Percentiles rank a stretch among this genome's conserved stretches.
Conservation (phyloP, 2,329 filamentous ascomycete genomes). For the Neonectria ditissima region DNA sequence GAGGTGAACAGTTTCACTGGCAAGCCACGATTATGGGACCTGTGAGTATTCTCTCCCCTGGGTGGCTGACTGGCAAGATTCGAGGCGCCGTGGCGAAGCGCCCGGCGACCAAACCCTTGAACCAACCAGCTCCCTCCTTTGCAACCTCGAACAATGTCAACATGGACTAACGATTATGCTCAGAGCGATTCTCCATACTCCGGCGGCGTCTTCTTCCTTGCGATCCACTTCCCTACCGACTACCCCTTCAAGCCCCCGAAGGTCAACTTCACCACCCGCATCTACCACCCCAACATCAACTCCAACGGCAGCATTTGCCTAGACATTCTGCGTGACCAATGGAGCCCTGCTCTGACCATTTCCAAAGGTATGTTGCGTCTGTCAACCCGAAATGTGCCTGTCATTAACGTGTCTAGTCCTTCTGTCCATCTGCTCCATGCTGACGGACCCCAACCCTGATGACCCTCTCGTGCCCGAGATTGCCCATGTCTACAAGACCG, state of each 20-base stretch:
- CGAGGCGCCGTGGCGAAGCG: constrained; percentile 32
- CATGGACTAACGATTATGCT: constrained; percentile 46
- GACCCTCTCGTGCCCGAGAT: constrained; percentile 99
- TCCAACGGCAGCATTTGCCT: constrained; percentile 99
- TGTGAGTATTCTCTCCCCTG: constrained; percentile 67
- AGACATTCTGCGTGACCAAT: constrained; percentile 98
- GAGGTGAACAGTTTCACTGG: constrained; percentile 88
- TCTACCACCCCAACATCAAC: constrained; percentile 99
- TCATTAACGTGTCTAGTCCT: constrained; percentile 72
- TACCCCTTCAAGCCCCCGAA: constrained; percentile 99
- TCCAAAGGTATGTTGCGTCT: constrained; percentile 80
- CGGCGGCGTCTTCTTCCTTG: constrained; percentile 98
- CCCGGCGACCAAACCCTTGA: constrained; percentile 30
- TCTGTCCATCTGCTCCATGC: constrained; percentile 99
- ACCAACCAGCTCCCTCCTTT: constrained; percentile 29
- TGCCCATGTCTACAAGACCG: constrained; percentile 99
- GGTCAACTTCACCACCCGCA: constrained; percentile 99
- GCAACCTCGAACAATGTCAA: constrained; percentile 12
- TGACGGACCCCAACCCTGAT: constrained; percentile 99
- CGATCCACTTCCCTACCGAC: constrained; percentile 99
- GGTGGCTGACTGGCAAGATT: constrained; percentile 21
- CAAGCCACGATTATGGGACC: constrained; percentile 99
- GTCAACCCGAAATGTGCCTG: constrained; percentile 13
- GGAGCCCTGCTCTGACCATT: constrained; percentile 98
- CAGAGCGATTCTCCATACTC: constrained; percentile 97